These are phyloP conservation scores for Plasmodium knowlesi DNA, from an alignment of 169 alveolate species.

Conservation along the genomic window DNA sequence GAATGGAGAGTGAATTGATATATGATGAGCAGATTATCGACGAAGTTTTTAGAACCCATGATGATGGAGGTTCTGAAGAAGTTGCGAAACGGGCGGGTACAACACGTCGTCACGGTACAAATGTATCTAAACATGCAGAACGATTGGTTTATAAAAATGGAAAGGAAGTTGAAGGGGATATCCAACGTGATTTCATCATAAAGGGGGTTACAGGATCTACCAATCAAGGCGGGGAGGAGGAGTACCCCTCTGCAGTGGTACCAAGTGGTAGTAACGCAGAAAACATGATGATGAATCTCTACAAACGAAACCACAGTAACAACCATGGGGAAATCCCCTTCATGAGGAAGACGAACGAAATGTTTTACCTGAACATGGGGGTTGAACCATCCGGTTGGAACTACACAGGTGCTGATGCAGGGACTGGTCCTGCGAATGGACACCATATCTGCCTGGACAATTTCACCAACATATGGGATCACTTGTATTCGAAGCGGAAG, in stretches of 20 bases:
- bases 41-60: slow-evolving; percentile 18
- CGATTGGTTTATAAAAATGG: neutral
- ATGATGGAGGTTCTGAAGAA: neutral
- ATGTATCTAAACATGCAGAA: neutral
- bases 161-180: neutral
- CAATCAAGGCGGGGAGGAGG: neutral
- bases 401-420: neutral
- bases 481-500: neutral
- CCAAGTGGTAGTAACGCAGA: neutral
- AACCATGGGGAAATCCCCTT: neutral
- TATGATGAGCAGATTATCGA: slow-evolving; percentile 44
- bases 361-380: slow-evolving; percentile 13
- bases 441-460: neutral
- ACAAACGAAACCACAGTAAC: neutral
- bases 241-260: neutral
- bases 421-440: neutral
- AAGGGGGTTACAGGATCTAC: neutral
- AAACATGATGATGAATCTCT: neutral
- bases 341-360: slow-evolving; percentile 10
- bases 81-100: neutral
- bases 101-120: neutral
- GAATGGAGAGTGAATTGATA: slow-evolving; percentile 19
- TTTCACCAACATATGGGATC: slow-evolving; percentile 3
- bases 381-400: neutral
- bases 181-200: neutral